Evolutionary conservation across 306 rosid species (phyloP), one percentile per base, ranked within the genome.

Genomic region (Fragaria iinumae): DNA sequence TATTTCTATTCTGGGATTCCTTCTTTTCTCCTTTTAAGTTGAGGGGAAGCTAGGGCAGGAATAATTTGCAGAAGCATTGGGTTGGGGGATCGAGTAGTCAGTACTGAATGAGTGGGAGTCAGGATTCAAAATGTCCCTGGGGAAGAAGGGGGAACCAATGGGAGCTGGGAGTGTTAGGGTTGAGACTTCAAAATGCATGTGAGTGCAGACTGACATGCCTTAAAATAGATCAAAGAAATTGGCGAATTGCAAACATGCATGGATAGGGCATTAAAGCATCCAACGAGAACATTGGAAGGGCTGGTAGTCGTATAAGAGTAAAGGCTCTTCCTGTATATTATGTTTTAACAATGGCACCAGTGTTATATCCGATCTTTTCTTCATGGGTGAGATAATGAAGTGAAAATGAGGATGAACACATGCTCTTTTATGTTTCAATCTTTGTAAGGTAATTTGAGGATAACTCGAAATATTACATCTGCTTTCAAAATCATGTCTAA

Each of bases 21-120:
- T 38, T 38, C 41, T 4, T 27, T 25, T 12, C 36, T 25, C 3
- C 32, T 2, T 7, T 53, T 53, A 8, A 20, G 60, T n/a, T 21
- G 34, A 9, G 25, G 64, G 64, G 32, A 57, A 57, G 64, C 41
- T 29, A 62, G 41, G 67, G 67, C 20, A 62, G 67, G 67, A 63
- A 63, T 63, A 32, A 63, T 63, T 14, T 63, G 67, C 67, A 63
- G 41, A 62, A 60, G 17, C 63, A 23, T 0, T 3, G 34, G 16
- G 29, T 18, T n/a, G 29, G 63, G 63, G 62, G 36, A 32, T 32
- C 36, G 38, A 10, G 66, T 60, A 25, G 20, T 56, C 4, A n/a
- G 41, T 41, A 6, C 8, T 62, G 67, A 25, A 25, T 59, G 65
- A 59, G 65, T 25, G 34, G 65, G 36, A 59, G 36, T 6, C 41